Evolutionary conservation across 345 rosid species (phyloP).

Genomic region (Hirschfeldia incana): DNA sequence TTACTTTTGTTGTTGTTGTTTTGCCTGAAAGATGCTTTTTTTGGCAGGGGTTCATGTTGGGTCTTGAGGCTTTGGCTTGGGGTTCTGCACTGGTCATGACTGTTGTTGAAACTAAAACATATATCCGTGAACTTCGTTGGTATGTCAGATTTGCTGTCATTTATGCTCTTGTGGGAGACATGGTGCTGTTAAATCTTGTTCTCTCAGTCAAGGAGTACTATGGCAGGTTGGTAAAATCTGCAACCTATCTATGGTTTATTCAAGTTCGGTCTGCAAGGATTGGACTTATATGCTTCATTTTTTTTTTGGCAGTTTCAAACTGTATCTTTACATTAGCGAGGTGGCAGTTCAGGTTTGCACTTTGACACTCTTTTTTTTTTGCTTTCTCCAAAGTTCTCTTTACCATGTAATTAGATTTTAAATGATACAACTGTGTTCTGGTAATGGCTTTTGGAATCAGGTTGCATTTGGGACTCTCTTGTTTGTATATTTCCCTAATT

Average conservation of each 20-base stretch:
- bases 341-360: conserved; percentile 78
- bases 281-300: conserved; percentile 31
- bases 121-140: conserved; percentile 86
- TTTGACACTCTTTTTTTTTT: conserved; percentile 28
- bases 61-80: conserved; percentile 80
- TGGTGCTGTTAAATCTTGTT: conserved; percentile 78
- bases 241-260: neutral
- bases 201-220: conserved; percentile 69
- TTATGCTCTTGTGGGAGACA: conserved; percentile 79
- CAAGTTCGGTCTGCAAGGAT: neutral
- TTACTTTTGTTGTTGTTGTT: neutral
- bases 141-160: conserved; percentile 81
- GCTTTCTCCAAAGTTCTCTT: neutral
- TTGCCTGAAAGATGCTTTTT: conserved; percentile 6
- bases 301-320: conserved; percentile 58
- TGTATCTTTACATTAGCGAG: conserved; percentile 81
- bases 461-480: conserved; percentile 82
- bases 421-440: neutral
- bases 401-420: neutral
- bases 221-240: conserved; percentile 50
- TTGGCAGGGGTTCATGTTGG: conserved; percentile 70
- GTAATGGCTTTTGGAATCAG: conserved; percentile 46
- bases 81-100: conserved; percentile 74
- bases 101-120: conserved; percentile 73
- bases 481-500: conserved; percentile 69